Evolutionary conservation across 257 asterid species (phyloP).

Genomic region (Handroanthus guayacan): DNA sequence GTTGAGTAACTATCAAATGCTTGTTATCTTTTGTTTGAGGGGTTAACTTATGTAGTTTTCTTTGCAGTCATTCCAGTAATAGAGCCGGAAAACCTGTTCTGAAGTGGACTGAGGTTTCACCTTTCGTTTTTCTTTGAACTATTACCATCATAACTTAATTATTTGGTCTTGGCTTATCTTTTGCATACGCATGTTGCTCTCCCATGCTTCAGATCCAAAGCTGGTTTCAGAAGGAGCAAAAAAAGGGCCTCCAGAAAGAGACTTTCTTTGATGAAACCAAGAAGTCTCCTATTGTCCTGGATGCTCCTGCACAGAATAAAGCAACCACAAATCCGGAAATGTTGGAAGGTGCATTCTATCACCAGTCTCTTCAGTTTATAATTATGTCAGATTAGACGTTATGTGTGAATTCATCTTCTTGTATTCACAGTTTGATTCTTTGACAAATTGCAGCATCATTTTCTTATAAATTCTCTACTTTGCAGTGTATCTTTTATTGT

Average conservation of each 20-base stretch:
- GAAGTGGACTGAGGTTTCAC: conserved; percentile 83
- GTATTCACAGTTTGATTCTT: not conserved
- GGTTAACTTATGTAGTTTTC: conserved; percentile 25
- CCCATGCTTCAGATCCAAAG: conserved; percentile 56
- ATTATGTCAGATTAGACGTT: not conserved
- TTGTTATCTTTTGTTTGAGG: conserved; percentile 24
- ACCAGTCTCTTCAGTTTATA: conserved; percentile 3
- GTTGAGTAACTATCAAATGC: conserved; percentile 20
- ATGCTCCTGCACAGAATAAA: conserved; percentile 36
- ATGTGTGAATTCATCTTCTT: not conserved
- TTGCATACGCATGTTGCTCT: conserved; percentile 9
- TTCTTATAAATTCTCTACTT: not conserved
- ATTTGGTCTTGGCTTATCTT: conserved; percentile 19
- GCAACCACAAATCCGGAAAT: conserved; percentile 35
- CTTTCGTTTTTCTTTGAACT: conserved; percentile 25
- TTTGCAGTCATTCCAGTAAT: conserved; percentile 63
- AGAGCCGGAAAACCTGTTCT: conserved; percentile 75
- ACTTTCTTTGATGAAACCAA: conserved; percentile 41
- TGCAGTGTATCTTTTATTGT: not conserved
- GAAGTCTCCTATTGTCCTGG: conserved; percentile 35
- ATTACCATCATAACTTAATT: conserved; percentile 22
- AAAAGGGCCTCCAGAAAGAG: conserved; percentile 34
- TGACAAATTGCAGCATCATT: conserved; percentile 4
- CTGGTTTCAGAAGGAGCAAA: conserved; percentile 68
- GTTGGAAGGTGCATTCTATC: conserved; percentile 45